A percentile compares a stretch with the other conserved stretches of the same genome.
These are phyloP conservation scores for Sporothrix protearum DNA, from an alignment of 2,329 filamentous ascomycete species.

Conservation along the genomic window DNA sequence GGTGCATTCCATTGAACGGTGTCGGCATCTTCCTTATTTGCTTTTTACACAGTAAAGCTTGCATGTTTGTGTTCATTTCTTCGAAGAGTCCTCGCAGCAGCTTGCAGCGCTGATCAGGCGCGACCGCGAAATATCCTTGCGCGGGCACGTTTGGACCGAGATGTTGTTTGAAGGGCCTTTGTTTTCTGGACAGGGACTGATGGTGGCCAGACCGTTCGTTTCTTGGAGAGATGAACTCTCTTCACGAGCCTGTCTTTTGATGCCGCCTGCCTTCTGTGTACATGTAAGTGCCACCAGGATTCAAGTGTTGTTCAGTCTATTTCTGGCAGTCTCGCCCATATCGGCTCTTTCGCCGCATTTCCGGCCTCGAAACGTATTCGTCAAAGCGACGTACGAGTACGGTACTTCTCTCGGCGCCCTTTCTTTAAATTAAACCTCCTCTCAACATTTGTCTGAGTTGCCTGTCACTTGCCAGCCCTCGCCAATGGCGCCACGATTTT, in stretches of 20 bases:
- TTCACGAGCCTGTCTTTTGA: background rate
- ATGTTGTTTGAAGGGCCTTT: background rate
- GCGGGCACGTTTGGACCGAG: constrained; percentile 4
- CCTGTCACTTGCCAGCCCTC: background rate
- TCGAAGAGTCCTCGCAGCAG: background rate
- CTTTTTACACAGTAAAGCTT: no score
- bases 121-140: background rate
- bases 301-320: background rate
- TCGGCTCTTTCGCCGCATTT: background rate
- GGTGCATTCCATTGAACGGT: background rate
- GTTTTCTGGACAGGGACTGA: background rate
- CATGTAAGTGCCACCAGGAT: background rate
- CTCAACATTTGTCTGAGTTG: background rate
- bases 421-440: background rate
- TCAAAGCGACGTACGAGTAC: background rate
- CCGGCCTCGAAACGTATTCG: background rate
- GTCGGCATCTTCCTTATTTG: background rate
- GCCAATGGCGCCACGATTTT: background rate
- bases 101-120: background rate
- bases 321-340: background rate
- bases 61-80: background rate
- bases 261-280: background rate
- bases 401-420: background rate
- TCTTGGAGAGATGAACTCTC: background rate
- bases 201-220: background rate